These are phyloP conservation scores for Wilhelminamyces savonicus DNA, from an alignment of 805 yeast species.

Conservation along the genomic window DNA sequence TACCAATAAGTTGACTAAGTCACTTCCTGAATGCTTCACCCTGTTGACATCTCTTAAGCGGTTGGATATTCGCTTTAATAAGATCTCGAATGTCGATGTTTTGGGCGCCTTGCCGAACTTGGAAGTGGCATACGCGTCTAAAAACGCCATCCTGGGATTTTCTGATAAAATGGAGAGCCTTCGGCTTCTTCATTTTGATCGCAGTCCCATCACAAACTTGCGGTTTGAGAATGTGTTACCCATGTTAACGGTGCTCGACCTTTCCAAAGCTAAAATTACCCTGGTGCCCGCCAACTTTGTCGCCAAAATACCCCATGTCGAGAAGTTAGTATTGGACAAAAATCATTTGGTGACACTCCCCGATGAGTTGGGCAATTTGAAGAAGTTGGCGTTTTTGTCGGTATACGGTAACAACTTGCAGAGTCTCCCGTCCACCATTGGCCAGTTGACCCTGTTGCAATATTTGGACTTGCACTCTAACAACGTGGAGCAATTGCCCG, in stretches of 20 bases:
- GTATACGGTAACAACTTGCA: conserved; percentile 70
- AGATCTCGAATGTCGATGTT: conserved; percentile 46
- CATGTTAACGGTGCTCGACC: conserved; percentile 62
- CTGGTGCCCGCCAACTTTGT: conserved; percentile 63
- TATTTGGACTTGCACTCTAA: conserved; percentile 78
- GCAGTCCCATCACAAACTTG: conserved; percentile 77
- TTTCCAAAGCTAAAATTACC: conserved; percentile 78
- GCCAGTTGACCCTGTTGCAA: conserved; percentile 52
- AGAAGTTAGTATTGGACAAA: conserved; percentile 68
- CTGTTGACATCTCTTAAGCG: conserved; percentile 54
- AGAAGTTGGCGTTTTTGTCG: conserved; percentile 59
- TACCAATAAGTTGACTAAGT: conserved; percentile 56
- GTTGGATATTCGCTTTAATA: conserved; percentile 73
- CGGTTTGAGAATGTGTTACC: conserved; percentile 47
- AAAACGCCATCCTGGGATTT: conserved; percentile 69
- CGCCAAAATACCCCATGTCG: conserved; percentile 55
- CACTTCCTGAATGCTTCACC: conserved; percentile 47
- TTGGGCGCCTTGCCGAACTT: conserved; percentile 53
- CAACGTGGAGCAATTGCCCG: conserved; percentile 65
- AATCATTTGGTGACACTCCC: conserved; percentile 81
- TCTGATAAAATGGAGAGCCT: conserved; percentile 56
- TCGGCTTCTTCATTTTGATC: conserved; percentile 65
- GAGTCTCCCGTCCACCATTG: conserved; percentile 60
- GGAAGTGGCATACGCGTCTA: conserved; percentile 68
- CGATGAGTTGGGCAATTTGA: conserved; percentile 52